A percentile compares a stretch with the other conserved stretches of the same genome.
Conservation (phyloP, 2,329 filamentous ascomycete genomes). For the Hymenoscyphus fructigenus region DNA sequence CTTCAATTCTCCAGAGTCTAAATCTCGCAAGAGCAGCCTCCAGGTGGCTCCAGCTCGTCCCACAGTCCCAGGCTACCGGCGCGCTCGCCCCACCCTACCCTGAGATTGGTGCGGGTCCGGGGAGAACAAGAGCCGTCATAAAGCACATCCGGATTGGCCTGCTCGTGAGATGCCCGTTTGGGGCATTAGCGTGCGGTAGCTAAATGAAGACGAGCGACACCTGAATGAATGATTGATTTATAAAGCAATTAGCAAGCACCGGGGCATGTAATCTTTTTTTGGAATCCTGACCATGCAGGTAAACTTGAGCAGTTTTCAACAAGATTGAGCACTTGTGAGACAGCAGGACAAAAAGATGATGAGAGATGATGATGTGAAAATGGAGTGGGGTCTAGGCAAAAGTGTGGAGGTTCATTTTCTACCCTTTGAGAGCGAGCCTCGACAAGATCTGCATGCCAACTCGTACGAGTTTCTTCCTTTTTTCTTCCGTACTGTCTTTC, state of each 20-base stretch:
- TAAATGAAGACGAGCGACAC: conserved; percentile 1
- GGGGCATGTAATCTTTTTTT: neutral
- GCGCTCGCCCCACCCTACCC: neutral
- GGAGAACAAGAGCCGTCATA: neutral
- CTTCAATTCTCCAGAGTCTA: neutral
- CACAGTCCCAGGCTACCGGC: conserved; percentile 1
- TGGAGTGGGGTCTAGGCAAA: neutral
- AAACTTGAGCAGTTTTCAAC: neutral
- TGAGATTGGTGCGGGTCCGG: neutral
- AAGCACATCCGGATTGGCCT: neutral
- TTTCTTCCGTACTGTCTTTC: neutral
- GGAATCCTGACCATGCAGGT: neutral
- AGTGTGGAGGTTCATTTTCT: conserved; percentile 1
- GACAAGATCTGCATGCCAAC: neutral
- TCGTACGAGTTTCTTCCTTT: conserved; percentile 1
- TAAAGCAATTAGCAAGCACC: conserved; percentile 3
- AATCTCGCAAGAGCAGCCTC: neutral
- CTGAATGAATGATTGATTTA: conserved; percentile 1
- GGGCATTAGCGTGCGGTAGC: neutral
- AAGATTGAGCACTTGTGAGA: neutral
- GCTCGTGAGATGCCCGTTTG: neutral
- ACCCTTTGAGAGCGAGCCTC: neutral
- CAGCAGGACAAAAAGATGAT: neutral
- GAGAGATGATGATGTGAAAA: neutral
- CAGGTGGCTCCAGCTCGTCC: neutral